phyloP scores from a whole-genome alignment of 2,329 filamentous ascomycete genomes.

The Verticillium albo-atrum region DNA sequence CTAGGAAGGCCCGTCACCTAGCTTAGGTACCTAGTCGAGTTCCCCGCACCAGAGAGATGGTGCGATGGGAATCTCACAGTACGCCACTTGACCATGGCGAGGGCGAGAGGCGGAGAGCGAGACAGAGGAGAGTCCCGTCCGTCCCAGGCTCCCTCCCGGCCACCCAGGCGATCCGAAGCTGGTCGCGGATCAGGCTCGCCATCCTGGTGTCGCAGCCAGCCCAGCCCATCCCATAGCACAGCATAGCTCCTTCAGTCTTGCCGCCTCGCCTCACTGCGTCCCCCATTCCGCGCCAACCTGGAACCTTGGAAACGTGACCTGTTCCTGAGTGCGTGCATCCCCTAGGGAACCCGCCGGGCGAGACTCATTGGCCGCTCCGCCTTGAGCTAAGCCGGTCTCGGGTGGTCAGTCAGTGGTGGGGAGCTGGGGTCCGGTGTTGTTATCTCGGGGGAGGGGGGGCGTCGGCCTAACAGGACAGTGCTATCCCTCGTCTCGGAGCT shows the following conservation, averaged over 20 bases:
- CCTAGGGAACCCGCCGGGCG: slow-evolving; percentile 20
- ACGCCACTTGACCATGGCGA: too few relatives aligned
- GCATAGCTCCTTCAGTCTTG: neutral
- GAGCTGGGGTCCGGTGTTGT: slow-evolving; percentile 6
- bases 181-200: too few relatives aligned
- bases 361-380: slow-evolving; percentile 16
- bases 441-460: slow-evolving; percentile 8
- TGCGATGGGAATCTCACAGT: too few relatives aligned
- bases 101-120: too few relatives aligned
- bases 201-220: too few relatives aligned
- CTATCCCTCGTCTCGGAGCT: neutral
- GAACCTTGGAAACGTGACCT: neutral
- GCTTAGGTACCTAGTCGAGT: neutral
- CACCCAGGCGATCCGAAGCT: too few relatives aligned
- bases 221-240: too few relatives aligned
- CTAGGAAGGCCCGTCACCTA: too few relatives aligned
- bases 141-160: too few relatives aligned
- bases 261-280: neutral
- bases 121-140: too few relatives aligned
- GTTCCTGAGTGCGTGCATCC: slow-evolving; percentile 19
- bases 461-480: neutral
- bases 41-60: neutral
- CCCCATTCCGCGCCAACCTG: neutral
- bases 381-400: slow-evolving; percentile 19
- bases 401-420: slow-evolving; percentile 13